Percentiles rank a stretch among this genome's conserved stretches.
phyloP scores from a whole-genome alignment of 2,329 filamentous ascomycete genomes.

The Pleurostoma richardsiae region DNA sequence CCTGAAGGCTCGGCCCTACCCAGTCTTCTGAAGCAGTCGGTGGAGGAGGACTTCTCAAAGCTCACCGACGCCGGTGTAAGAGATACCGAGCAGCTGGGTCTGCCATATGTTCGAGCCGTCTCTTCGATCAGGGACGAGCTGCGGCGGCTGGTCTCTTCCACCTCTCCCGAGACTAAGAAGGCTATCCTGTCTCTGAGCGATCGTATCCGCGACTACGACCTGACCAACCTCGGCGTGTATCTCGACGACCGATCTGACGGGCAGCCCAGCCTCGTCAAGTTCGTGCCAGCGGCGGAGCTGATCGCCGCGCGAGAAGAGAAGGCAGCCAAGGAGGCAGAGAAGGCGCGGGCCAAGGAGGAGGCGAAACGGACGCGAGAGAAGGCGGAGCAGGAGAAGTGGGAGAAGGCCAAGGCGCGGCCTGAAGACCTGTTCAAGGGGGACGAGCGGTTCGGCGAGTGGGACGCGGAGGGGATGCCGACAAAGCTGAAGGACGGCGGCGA shows the following conservation, averaged over 20 bases:
- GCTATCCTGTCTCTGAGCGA: slow-evolving; percentile 62
- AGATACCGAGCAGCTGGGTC: slow-evolving; percentile 46
- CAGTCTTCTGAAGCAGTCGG: slow-evolving; percentile 29
- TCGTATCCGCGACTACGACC: slow-evolving; percentile 56
- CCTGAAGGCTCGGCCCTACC: slow-evolving; percentile 33
- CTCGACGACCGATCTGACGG: slow-evolving; percentile 61
- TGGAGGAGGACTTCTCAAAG: slow-evolving; percentile 40
- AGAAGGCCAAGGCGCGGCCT: slow-evolving; percentile 21
- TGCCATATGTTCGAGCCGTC: slow-evolving; percentile 50
- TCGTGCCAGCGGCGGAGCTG: slow-evolving; percentile 15
- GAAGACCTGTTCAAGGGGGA: slow-evolving; percentile 27
- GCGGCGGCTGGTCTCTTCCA: slow-evolving; percentile 44
- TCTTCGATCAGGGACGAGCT: slow-evolving; percentile 59
- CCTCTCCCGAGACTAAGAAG: slow-evolving; percentile 49
- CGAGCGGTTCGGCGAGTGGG: slow-evolving; percentile 58
- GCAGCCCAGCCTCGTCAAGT: slow-evolving; percentile 54
- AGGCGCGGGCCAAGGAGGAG: slow-evolving; percentile 31
- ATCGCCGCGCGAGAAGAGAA: neutral
- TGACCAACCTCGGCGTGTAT: slow-evolving; percentile 64
- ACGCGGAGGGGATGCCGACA: slow-evolving; percentile 59
- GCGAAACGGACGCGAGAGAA: slow-evolving; percentile 29
- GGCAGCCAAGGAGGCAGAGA: slow-evolving; percentile 29
- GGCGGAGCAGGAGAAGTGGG: slow-evolving; percentile 28
- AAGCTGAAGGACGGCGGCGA: slow-evolving; percentile 58
- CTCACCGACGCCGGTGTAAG: slow-evolving; percentile 38